Evolutionary conservation across 1,284 basidiomycete species (phyloP).

Genomic region (Filobasidium uniguttulatum): DNA sequence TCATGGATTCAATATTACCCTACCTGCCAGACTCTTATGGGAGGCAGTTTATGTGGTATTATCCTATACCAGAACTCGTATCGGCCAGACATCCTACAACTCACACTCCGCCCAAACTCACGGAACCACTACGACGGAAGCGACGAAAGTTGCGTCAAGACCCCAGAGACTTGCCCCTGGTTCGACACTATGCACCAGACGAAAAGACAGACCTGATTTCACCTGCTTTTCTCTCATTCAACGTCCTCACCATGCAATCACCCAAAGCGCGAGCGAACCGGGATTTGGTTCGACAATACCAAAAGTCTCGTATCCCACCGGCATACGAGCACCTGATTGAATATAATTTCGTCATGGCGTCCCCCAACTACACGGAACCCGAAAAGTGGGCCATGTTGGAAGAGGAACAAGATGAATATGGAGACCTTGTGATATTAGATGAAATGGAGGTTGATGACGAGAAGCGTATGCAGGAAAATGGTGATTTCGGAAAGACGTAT

Average conservation of each 20-base stretch:
- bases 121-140: slow-evolving; percentile 1
- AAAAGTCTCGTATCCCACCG: slow-evolving; percentile 6
- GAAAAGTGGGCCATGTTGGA: slow-evolving; percentile 8
- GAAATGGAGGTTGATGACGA: slow-evolving; percentile 4
- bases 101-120: slow-evolving; percentile 6
- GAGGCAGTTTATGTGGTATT: slow-evolving; percentile 5
- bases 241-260: slow-evolving; percentile 8
- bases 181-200: background rate
- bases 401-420: slow-evolving; percentile 8
- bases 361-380: slow-evolving; percentile 2
- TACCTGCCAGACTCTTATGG: background rate
- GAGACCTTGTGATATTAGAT: slow-evolving; percentile 10
- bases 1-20: background rate
- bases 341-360: slow-evolving; percentile 13
- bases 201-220: slow-evolving; percentile 9
- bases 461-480: slow-evolving; percentile 12
- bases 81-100: slow-evolving; percentile 2
- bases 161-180: slow-evolving; percentile 1
- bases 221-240: slow-evolving; percentile 9
- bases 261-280: slow-evolving; percentile 6
- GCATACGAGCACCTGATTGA: slow-evolving; percentile 10
- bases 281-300: slow-evolving; percentile 7
- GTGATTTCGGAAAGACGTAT: slow-evolving; percentile 12
- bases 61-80: slow-evolving; percentile 10
- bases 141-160: slow-evolving; percentile 3